Base-by-base conservation (phyloP, 345 rosid genomes). In the Eucalyptus paniculata region DNA sequence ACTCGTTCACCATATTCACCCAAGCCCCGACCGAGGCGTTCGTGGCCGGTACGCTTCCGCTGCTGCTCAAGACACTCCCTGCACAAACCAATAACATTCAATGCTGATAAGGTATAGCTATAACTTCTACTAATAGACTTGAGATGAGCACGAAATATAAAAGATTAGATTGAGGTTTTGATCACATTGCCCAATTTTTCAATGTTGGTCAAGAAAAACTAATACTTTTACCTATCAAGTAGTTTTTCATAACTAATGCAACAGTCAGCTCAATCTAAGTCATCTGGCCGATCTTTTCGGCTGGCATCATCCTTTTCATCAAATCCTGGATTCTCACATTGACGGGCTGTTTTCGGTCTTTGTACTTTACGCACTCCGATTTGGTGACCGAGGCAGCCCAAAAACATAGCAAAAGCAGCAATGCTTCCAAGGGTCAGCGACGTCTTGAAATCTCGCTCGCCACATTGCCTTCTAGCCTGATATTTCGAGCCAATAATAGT, bases 11-110 rank as follows among this genome's bases (percentile, higher is more conserved):
- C 97, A 95, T 92, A 72, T 96, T 90, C 32, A 96, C 92, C 98
- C 98, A 96, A 56, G 91, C 67, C 88, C 95, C 90, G 34, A 98
- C 94, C 44, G 92, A 91, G 11, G 99, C 97, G 89, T 94, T 92
- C 28, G 89, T 45, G 5, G 92, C 86, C 30, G 97, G 99, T 26
- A 92, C 97, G 87, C 98, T 96, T 86, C 99, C 98, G 89, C 98
- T 97, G 80, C 98, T 98, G 65, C 99, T 96, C 93, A 97, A 89
- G 56, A 97, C 96, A 92, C 99, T 97, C 91, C 99, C 98, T 97
- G 86, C 89, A 88, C 65, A 88, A 49, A 69, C 56, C 88, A 10
- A 37, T 77, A n/a, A 65, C 37, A n/a, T 65, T 65, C 19, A 65
- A 32, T 11, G 8, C 83, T 72, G 82, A 77, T 21, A 77, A 10